Base-by-base conservation (phyloP, 2,329 filamentous ascomycete species). In the Sporothrix brunneoviolacea region DNA sequence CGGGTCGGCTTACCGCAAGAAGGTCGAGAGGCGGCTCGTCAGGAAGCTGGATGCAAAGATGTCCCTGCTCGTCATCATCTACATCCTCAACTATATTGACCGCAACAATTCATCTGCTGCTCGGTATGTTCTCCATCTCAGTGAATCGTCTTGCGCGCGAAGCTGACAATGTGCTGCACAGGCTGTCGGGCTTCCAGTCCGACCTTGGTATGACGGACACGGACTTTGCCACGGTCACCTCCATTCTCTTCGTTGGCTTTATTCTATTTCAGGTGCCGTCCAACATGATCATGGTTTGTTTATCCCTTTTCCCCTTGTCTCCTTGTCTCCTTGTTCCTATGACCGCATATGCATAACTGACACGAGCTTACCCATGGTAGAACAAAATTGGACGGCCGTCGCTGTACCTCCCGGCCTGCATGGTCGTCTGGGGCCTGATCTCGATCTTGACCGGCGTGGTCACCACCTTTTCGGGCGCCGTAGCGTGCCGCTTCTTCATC, bases 401-500 rank as follows among this genome's bases (percentile, higher is more conserved):
- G 15, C 28, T 49, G 6, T 55, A 53, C 13, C 41, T 55, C 8
- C 40, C 46, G 10, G 16, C 18, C 13, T 48, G 46, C 33, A 52
- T 55, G 50, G 18, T 48, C 12, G 37, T 50, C 24, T 55, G 53
- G 53, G 50, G 53, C 9, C 27, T 55, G 7, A 51, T 55, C 32
- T 50, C 46, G 4, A 42, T 42, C 7, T 16, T 52, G 2, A 50
- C 45, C 8, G 37, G 40, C 9, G 22, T 41, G 10, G 37, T 33
- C 28, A 46, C 35, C 10, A 46, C 12, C 30, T 49, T 41, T 12
- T 12, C 21, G 8, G 56, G 55, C 12, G 53, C 52, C 32, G 53
- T 58, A 10, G 55, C 54, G 27, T 57, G 55, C 43, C 55, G 57
- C 21, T 42, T 58, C 43, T 56, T 53, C 15, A 36, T 51, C 6